Conservation (phyloP, 2,329 filamentous ascomycete genomes). For the Colletotrichum sublineola region DNA sequence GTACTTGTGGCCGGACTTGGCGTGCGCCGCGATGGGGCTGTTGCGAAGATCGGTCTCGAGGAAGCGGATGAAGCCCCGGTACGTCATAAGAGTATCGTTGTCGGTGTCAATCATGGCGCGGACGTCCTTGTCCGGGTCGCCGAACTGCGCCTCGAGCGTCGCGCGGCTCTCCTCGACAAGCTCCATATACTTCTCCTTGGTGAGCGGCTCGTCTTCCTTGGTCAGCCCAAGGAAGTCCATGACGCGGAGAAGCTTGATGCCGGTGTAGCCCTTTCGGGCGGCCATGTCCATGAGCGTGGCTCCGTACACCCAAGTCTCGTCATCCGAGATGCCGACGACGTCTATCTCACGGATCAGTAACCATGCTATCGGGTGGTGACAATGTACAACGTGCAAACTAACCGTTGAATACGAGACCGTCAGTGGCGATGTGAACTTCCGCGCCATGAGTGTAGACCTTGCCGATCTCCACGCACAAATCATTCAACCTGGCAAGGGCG, state of each 20-base stretch:
- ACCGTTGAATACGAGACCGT: constrained; percentile 55
- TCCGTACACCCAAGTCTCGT: constrained; percentile 57
- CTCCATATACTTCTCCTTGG: constrained; percentile 37
- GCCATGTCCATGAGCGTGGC: constrained; percentile 53
- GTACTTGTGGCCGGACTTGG: constrained; percentile 41
- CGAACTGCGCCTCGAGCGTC: constrained; percentile 38
- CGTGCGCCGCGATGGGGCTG: constrained; percentile 36
- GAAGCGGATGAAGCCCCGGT: constrained; percentile 44
- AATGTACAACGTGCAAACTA: neutral
- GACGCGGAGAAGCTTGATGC: constrained; percentile 54
- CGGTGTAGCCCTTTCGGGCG: constrained; percentile 47
- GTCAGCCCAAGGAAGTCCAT: constrained; percentile 50
- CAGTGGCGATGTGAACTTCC: constrained; percentile 56
- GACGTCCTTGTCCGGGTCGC: constrained; percentile 36
- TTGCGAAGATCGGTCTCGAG: constrained; percentile 38
- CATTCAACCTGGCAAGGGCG: constrained; percentile 55
- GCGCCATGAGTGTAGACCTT: constrained; percentile 56
- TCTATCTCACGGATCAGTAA: constrained; percentile 49
- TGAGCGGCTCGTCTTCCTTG: constrained; percentile 37
- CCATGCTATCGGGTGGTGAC: rapidly evolving
- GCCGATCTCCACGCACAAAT: constrained; percentile 54
- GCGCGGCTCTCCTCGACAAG: constrained; percentile 32
- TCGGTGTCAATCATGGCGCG: constrained; percentile 43
- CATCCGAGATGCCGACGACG: constrained; percentile 56
- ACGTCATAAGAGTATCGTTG: constrained; percentile 43